Conservation (phyloP, 495 filamentous ascomycete genomes). For the Podospora bellae-mahoneyi region DNA sequence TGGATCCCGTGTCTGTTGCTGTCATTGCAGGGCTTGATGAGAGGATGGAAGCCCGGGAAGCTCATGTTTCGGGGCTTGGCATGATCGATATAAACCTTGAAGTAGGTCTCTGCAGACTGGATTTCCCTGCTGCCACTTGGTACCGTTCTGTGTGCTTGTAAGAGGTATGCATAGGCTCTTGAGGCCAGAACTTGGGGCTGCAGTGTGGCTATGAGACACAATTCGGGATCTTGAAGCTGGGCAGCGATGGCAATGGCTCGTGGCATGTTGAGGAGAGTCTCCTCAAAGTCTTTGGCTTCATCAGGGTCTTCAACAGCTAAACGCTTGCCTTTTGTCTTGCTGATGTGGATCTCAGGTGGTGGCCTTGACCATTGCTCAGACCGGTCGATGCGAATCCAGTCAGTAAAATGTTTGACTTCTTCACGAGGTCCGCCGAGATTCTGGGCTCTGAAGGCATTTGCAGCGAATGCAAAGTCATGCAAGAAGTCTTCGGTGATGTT, state of each 20-base stretch:
- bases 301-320: constrained; percentile 16
- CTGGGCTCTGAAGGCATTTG: background rate
- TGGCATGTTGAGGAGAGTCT: constrained; percentile 15
- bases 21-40: constrained; percentile 11
- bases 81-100: constrained; percentile 19
- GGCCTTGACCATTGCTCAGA: constrained; percentile 12
- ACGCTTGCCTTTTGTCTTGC: background rate
- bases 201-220: constrained; percentile 12
- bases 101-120: background rate
- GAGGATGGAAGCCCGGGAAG: constrained; percentile 7
- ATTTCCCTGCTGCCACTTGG: background rate
- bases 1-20: constrained; percentile 5
- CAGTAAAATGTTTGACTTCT: constrained; percentile 10
- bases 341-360: constrained; percentile 15
- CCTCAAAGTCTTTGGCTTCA: constrained; percentile 18
- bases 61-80: background rate
- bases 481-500: constrained; percentile 18
- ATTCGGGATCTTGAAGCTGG: background rate
- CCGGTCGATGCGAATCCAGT: constrained; percentile 8
- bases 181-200: constrained; percentile 16
- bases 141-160: constrained; percentile 13
- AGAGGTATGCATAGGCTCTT: constrained; percentile 12
- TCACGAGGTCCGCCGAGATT: background rate
- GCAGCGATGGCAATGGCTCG: constrained; percentile 15
- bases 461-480: constrained; percentile 14